Conservation (phyloP, 495 filamentous ascomycete genomes). For the Talaromyces borbonicus region DNA sequence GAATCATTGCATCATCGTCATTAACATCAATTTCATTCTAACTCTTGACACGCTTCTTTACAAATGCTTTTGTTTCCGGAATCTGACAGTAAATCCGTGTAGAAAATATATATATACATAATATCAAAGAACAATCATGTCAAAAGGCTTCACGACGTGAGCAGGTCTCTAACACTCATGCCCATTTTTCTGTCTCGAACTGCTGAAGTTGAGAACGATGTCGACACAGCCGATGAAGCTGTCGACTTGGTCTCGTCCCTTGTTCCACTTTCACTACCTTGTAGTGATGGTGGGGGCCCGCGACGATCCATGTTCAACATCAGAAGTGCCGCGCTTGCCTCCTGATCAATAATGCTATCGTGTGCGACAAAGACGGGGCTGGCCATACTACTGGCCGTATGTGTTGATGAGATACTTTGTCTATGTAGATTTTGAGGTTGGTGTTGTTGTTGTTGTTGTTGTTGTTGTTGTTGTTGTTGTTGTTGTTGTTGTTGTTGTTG, state of each 20-base stretch:
- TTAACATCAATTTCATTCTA: no score
- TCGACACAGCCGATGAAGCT: not conserved
- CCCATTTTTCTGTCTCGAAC: constrained; percentile 27
- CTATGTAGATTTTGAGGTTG: not conserved
- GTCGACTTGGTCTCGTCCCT: not conserved
- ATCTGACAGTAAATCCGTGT: no score
- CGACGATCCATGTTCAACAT: constrained; percentile 68
- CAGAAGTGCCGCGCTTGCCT: constrained; percentile 69
- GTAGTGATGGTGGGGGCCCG: constrained; percentile 16
- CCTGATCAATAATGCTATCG: constrained; percentile 47
- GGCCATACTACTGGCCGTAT: not conserved
- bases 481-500: not conserved
- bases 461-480: constrained; percentile 12
- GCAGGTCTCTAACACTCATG: constrained; percentile 73
- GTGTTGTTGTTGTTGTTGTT: not conserved
- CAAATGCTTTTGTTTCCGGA: no score
- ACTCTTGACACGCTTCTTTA: no score
- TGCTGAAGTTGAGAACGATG: constrained; percentile 13
- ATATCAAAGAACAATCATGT: no score
- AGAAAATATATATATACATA: not conserved
- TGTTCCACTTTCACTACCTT: constrained; percentile 10
- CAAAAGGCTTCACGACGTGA: constrained; percentile 55
- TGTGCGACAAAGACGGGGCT: not conserved
- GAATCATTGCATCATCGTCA: no score
- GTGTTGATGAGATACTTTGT: constrained; percentile 10